These are phyloP conservation scores for Phaeosphaeria sp. DNA, from an alignment of 2,329 filamentous ascomycete species.

Conservation along the genomic window DNA sequence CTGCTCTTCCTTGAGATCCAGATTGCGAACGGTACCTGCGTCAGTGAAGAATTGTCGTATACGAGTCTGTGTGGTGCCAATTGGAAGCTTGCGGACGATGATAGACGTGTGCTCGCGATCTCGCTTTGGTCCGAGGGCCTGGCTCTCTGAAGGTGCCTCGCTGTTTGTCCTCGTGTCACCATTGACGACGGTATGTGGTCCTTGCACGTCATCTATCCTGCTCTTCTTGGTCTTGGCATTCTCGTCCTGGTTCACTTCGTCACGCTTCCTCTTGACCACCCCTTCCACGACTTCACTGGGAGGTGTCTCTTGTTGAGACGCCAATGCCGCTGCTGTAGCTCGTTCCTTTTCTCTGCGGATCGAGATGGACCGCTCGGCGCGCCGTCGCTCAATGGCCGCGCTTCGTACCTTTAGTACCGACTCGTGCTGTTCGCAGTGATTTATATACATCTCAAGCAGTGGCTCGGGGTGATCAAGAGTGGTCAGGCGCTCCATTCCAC, in stretches of 20 bases:
- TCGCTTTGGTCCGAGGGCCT: constrained; percentile 63
- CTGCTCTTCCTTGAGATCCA: constrained; percentile 71
- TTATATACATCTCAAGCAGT: constrained; percentile 74
- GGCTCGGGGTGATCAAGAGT: constrained; percentile 79
- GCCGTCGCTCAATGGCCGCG: constrained; percentile 76
- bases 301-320: constrained; percentile 20
- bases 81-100: constrained; percentile 78
- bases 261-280: constrained; percentile 76
- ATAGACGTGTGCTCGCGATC: constrained; percentile 91
- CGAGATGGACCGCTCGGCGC: constrained; percentile 56
- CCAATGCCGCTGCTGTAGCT: constrained; percentile 62
- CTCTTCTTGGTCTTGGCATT: constrained; percentile 71
- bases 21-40: constrained; percentile 81
- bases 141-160: constrained; percentile 46
- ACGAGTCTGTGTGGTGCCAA: constrained; percentile 71
- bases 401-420: constrained; percentile 75
- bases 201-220: constrained; percentile 52
- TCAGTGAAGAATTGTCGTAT: constrained; percentile 90
- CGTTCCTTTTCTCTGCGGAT: constrained; percentile 68
- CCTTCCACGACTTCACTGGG: constrained; percentile 52
- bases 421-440: constrained; percentile 91
- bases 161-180: constrained; percentile 25
- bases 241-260: constrained; percentile 52
- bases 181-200: constrained; percentile 22
- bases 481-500: constrained; percentile 67